Conservation (phyloP, 768 basidiomycete species). For the Mycena leptocephala region DNA sequence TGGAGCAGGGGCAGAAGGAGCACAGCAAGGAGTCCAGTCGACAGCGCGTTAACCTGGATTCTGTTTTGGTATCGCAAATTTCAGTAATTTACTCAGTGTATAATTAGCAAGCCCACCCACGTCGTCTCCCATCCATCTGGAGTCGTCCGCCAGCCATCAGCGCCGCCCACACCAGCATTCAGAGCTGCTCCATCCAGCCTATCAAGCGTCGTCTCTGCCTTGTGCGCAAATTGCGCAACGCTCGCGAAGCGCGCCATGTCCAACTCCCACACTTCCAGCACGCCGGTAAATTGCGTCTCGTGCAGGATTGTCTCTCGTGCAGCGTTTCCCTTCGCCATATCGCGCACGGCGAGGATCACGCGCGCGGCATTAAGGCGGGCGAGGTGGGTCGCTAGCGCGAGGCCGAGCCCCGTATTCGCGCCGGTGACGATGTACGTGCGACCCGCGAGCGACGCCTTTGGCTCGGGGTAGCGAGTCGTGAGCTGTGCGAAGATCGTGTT, state of each 20-base stretch:
- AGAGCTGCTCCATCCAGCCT: slow-evolving; percentile 16
- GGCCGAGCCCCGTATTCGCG: slow-evolving; percentile 14
- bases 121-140: slow-evolving; percentile 14
- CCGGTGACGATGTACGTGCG: slow-evolving; percentile 28
- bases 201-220: neutral
- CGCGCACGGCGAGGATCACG: slow-evolving; percentile 57
- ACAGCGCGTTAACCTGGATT: slow-evolving; percentile 14
- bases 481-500: slow-evolving; percentile 13
- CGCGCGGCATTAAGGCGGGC: slow-evolving; percentile 53
- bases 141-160: neutral
- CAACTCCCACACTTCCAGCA: slow-evolving; percentile 63
- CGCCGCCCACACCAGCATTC: neutral
- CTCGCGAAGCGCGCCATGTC: slow-evolving; percentile 41
- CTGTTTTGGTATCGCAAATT: neutral
- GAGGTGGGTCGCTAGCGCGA: slow-evolving; percentile 5
- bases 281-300: slow-evolving; percentile 34
- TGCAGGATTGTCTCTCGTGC: slow-evolving; percentile 52
- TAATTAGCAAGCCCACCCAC: neutral
- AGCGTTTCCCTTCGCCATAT: slow-evolving; percentile 42
- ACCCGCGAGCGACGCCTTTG: neutral
- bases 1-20: slow-evolving; percentile 6
- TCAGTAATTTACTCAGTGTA: neutral
- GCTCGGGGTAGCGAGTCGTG: slow-evolving; percentile 3
- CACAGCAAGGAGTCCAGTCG: slow-evolving; percentile 19
- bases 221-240: slow-evolving; percentile 2